Evolutionary conservation across 345 rosid species (phyloP), one percentile per base, ranked within the genome.

Genomic region (Eucalyptus tenuipes): DNA sequence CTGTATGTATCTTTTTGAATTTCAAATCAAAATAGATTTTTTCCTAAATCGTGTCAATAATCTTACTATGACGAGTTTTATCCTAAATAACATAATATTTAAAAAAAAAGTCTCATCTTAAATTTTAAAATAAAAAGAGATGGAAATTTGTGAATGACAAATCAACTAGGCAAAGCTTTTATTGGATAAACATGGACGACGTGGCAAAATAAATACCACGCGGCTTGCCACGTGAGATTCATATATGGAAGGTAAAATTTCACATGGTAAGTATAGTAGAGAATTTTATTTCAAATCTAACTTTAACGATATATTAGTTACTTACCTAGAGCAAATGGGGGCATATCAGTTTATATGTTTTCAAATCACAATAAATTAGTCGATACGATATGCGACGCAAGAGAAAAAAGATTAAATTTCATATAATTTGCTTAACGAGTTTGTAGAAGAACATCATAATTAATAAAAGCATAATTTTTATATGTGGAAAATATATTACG

Each of bases 341-440:
- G 6, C 22, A 68, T 33, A 68, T 33, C 24, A 2, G 3, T 68
- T 68, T 33, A 18, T 4, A 33, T 9, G 9, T 33, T 68, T 33
- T 68, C 2, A 3, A 31, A 68, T 68, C 5, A 68, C 5, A 15
- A 68, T 2, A 4, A 33, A 16, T 68, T 0, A 16, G 0, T 68
- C 2, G 5, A 68, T 31, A 33, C 2, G 7, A 68, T 18, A 31
- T 16, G 12, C 8, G 42, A 31, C 5, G 42, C 6, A 31, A 68
- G 20, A 17, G 42, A 68, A 68, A 68, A 33, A 66, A 31, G 4
- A 31, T 31, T 2, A 68, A 3, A 68, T 16, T 31, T 68, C 24
- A 17, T 68, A 68, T 31, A 16, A 31, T 31, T 31, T 15, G 11
- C 37, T 16, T 68, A 31, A 59, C 4, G 5, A 68, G 10, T 68